These are phyloP conservation scores for Spergularia azorica DNA, from an alignment of 179 eudicot species.

Conservation along the genomic window DNA sequence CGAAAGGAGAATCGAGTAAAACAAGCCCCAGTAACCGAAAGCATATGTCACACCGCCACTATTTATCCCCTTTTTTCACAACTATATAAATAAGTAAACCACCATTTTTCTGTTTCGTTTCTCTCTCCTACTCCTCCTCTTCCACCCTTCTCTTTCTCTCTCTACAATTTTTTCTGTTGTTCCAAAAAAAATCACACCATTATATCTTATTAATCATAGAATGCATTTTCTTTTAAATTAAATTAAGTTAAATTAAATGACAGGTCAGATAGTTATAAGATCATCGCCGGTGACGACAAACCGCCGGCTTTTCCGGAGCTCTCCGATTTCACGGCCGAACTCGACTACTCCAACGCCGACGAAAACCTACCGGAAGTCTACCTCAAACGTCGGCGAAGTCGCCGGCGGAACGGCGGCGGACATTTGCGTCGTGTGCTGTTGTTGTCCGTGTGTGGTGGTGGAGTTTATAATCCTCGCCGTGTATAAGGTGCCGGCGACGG, in stretches of 20 bases:
- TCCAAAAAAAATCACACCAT: neutral
- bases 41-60: neutral
- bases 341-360: slow-evolving; percentile 8
- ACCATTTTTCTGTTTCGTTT: neutral
- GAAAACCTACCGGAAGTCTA: slow-evolving; percentile 4
- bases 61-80: too few species aligned
- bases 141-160: neutral
- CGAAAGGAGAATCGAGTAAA: too few species aligned
- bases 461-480: slow-evolving; percentile 36
- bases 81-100: neutral
- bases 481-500: slow-evolving; percentile 36
- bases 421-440: slow-evolving; percentile 34
- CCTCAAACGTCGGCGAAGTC: slow-evolving; percentile 39
- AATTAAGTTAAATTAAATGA: slow-evolving; percentile 14
- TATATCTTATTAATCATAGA: neutral
- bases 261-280: slow-evolving; percentile 29
- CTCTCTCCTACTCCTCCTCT: neutral
- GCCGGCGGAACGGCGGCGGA: slow-evolving; percentile 51
- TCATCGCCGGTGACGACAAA: slow-evolving; percentile 17
- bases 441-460: slow-evolving; percentile 40
- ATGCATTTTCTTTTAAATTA: neutral
- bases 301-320: slow-evolving; percentile 26
- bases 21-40: neutral
- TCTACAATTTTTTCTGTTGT: neutral
- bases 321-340: slow-evolving; percentile 5